Conservation (phyloP, 129 eudicot species). For the Kitagawia praeruptora region DNA sequence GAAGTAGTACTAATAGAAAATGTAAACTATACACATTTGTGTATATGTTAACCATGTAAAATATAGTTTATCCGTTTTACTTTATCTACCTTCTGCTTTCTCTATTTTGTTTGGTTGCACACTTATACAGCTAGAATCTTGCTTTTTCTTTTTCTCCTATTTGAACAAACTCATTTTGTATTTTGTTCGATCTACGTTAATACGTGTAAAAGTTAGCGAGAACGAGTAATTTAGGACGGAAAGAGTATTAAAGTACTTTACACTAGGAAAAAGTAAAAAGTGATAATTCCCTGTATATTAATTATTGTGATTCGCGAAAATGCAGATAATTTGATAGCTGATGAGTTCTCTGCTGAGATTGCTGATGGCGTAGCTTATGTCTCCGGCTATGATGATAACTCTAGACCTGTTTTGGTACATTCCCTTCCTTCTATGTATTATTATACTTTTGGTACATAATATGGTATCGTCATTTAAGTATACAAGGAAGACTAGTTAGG, state of each 20-base stretch:
- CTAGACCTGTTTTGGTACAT: slow-evolving; percentile 75
- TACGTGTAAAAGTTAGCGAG: too few relatives aligned
- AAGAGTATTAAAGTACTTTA: slow-evolving; percentile 17
- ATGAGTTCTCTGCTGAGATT: slow-evolving; percentile 87
- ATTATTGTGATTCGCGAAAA: background rate
- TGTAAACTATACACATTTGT: background rate
- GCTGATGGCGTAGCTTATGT: slow-evolving; percentile 95
- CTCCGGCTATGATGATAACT: slow-evolving; percentile 76
- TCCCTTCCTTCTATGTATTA: background rate
- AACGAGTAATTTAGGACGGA: too few relatives aligned
- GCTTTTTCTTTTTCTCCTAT: slow-evolving; percentile 15
- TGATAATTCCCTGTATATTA: background rate
- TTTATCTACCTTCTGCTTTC: background rate
- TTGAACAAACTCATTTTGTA: slow-evolving; percentile 21
- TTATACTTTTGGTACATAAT: background rate
- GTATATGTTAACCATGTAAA: background rate
- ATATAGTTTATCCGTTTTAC: background rate
- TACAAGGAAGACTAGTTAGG: background rate
- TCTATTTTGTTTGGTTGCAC: slow-evolving; percentile 25
- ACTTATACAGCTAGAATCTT: slow-evolving; percentile 20
- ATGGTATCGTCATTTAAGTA: too few relatives aligned
- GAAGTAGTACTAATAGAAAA: background rate
- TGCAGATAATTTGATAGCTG: slow-evolving; percentile 77
- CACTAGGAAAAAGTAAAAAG: slow-evolving; percentile 22
- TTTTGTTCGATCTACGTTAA: too few relatives aligned